Conservation (phyloP, 441 rosid species). For the Erodium moschatum region DNA sequence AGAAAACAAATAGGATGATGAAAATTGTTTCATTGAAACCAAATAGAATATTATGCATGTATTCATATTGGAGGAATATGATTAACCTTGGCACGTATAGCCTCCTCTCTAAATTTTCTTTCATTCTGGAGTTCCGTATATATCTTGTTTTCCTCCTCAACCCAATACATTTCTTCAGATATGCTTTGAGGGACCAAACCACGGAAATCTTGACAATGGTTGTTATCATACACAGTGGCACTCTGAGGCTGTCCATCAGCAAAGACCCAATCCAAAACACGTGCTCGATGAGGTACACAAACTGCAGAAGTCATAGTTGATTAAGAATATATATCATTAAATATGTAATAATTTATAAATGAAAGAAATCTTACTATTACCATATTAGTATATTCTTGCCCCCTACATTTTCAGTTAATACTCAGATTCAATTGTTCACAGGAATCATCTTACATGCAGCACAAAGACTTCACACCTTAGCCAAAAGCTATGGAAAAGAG, state of each 20-base stretch:
- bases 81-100: conserved; percentile 64
- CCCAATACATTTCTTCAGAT: conserved; percentile 59
- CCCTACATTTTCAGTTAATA: not conserved
- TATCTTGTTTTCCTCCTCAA: conserved; percentile 57
- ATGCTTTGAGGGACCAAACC: conserved; percentile 47
- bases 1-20: not conserved
- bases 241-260: conserved; percentile 78
- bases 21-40: not conserved
- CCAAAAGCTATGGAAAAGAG: not conserved
- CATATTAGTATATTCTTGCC: not conserved
- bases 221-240: conserved; percentile 71
- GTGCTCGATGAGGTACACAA: conserved; percentile 48
- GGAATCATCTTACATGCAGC: not conserved
- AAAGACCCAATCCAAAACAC: conserved; percentile 84
- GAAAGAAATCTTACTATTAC: not conserved
- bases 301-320: conserved; percentile 40
- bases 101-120: conserved; percentile 63
- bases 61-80: not conserved
- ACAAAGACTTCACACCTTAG: not conserved
- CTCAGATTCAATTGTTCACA: not conserved
- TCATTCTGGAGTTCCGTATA: conserved; percentile 59
- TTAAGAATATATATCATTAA: conserved; percentile 12
- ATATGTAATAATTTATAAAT: not conserved
- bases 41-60: not conserved
- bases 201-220: conserved; percentile 63